Conservation (phyloP, 208 protist species). For the Naegleria fowleri region DNA sequence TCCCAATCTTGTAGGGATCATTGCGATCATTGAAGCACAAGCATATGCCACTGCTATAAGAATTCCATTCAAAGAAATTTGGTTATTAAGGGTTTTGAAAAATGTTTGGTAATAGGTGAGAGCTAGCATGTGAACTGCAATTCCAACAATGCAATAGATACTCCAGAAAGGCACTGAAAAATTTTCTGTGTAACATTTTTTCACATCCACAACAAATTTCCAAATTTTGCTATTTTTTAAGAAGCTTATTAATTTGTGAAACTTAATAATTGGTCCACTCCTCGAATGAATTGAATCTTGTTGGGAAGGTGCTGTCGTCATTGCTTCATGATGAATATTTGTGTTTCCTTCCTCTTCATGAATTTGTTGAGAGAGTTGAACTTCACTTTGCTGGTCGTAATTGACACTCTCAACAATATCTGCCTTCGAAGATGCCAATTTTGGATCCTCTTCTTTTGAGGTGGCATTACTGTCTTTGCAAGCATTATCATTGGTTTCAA, state of each 20-base stretch:
- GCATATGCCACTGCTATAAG: background rate
- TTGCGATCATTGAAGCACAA: background rate
- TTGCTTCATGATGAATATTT: background rate
- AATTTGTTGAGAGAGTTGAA: no score
- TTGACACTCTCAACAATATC: no score
- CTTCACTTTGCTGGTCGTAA: no score
- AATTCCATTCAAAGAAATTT: background rate
- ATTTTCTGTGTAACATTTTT: background rate
- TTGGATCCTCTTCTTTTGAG: no score
- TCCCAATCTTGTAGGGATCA: background rate
- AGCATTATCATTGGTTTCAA: no score
- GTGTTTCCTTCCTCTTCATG: no score
- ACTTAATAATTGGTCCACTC: no score
- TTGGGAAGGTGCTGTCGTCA: background rate
- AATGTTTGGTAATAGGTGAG: constrained; percentile 12
- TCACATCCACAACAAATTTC: background rate
- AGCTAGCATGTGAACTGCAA: background rate
- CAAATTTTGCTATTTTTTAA: background rate
- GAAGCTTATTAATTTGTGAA: background rate
- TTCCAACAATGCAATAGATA: background rate
- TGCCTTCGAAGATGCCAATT: no score
- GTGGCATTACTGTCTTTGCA: no score
- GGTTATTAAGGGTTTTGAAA: background rate
- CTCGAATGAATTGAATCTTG: background rate
- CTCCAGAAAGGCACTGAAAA: background rate